Conservation (phyloP, 2,329 filamentous ascomycete species). For the Colletotrichum spaethianum region DNA sequence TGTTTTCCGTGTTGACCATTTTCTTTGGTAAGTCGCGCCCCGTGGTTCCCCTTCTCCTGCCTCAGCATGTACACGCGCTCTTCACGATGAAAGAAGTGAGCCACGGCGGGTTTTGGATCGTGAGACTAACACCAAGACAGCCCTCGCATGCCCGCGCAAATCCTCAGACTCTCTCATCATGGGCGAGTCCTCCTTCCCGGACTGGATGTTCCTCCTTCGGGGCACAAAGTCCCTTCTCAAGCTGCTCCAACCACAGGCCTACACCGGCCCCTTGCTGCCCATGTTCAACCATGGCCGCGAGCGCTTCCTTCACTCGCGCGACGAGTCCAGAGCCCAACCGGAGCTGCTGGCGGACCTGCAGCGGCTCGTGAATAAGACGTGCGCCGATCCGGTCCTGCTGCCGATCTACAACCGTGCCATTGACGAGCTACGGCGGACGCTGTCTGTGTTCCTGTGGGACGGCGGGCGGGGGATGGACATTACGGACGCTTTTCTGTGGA, state of each 20-base stretch:
- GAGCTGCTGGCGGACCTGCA: constrained; percentile 44
- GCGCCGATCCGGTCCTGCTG: constrained; percentile 42
- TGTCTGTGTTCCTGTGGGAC: constrained; percentile 40
- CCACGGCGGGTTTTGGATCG: neutral
- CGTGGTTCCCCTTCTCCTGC: neutral
- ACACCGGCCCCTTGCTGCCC: constrained; percentile 41
- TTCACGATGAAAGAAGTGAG: no score
- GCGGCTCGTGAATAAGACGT: constrained; percentile 41
- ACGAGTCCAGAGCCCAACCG: constrained; percentile 29
- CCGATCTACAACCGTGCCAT: constrained; percentile 43
- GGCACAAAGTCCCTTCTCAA: constrained; percentile 47
- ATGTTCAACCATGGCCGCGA: constrained; percentile 45
- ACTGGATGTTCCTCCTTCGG: constrained; percentile 51
- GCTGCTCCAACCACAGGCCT: constrained; percentile 42
- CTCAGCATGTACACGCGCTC: no score
- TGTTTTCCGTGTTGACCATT: constrained; percentile 52
- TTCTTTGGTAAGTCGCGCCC: constrained; percentile 47
- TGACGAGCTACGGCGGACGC: constrained; percentile 43
- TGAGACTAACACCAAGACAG: constrained; percentile 9
- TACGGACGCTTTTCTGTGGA: constrained; percentile 57
- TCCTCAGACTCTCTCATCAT: constrained; percentile 49
- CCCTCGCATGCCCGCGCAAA: constrained; percentile 48
- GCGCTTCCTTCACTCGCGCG: constrained; percentile 43
- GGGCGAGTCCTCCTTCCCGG: constrained; percentile 47
- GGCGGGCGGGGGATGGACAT: constrained; percentile 49